A percentile compares a stretch with the other conserved stretches of the same genome.
These are phyloP conservation scores for Pelargonium australe DNA, from an alignment of 441 rosid species.

Conservation along the genomic window DNA sequence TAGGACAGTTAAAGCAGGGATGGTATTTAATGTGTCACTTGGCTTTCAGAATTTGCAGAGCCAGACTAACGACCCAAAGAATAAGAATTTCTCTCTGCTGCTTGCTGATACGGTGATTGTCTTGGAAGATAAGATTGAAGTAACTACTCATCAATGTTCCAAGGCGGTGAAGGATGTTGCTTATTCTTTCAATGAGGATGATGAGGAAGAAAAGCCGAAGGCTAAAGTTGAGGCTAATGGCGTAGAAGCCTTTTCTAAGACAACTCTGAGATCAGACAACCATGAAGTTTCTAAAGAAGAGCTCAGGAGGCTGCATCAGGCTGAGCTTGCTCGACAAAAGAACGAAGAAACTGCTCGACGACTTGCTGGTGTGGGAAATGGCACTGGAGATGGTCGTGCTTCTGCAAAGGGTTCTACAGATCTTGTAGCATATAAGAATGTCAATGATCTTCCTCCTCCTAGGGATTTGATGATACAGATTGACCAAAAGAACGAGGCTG, in stretches of 20 bases:
- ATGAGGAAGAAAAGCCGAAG: not conserved
- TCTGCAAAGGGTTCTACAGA: not conserved
- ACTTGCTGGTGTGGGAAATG: not conserved
- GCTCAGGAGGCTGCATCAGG: slow-evolving; percentile 4
- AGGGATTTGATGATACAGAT: slow-evolving; percentile 1
- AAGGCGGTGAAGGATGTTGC: slow-evolving; percentile 7
- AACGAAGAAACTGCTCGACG: slow-evolving; percentile 3
- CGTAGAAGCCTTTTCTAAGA: not conserved
- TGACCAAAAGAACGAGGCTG: slow-evolving; percentile 1
- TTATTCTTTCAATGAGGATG: not conserved
- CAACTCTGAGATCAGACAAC: not conserved
- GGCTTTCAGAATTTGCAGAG: slow-evolving; percentile 3
- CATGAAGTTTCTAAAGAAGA: not conserved
- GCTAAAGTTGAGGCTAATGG: not conserved
- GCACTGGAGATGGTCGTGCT: not conserved
- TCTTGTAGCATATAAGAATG: slow-evolving; percentile 6
- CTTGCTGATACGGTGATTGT: slow-evolving; percentile 3
- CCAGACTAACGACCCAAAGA: not conserved
- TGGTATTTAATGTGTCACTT: slow-evolving; percentile 1
- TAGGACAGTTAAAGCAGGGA: not conserved
- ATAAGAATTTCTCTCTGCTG: not conserved
- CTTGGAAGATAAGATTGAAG: slow-evolving; percentile 3
- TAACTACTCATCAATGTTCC: not conserved
- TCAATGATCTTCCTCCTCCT: slow-evolving; percentile 1
- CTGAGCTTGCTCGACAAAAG: slow-evolving; percentile 4